Evolutionary conservation across 495 filamentous ascomycete species (phyloP), one percentile per base, ranked within the genome.

Genomic region (Penicillium cosmopolitanum): DNA sequence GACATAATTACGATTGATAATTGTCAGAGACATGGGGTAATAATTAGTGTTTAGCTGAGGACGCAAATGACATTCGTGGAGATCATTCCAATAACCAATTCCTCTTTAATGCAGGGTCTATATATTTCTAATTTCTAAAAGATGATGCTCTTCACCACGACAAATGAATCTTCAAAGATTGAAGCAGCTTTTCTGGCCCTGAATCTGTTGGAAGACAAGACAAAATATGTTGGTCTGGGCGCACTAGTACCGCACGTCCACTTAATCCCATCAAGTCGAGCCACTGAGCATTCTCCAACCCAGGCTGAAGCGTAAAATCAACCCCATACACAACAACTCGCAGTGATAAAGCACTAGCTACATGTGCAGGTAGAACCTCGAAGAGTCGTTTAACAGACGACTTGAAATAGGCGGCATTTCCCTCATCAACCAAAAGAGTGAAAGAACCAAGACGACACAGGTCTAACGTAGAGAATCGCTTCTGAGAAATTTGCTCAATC

Each of bases 151-250:
- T 15, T 47, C 23, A 25, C 58, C 54, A 66, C 3, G 55, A 48
- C 40, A 69, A 42, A 54, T 65, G 56, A 23, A n/a, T 40, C 21
- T 40, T 42, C 43, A 67, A 38, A 1, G 47, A 35, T 15, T 57
- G 44, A 44, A 60, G 16, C 4, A 69, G 21, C 16, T 51, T 53
- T 12, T 43, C 47, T 12, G 52, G 2, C 16, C 47, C 50, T 4
- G 38, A 35, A 2, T 56, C 12, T 21, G 4, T 40, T 15, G 57
- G 25, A 48, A 67, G 53, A 10, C 51, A 63, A 18, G 55, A 13
- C 57, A 73, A 52, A 35, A 77, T 74, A 61, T 77, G 74, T 52
- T 77, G 74, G 54, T 77, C 73, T 7, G 71, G 72, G 15, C 69
- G 60, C 13, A 77, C 57, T n/a, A 77, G 25, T 2, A 67, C 53